Conservation (phyloP, 345 rosid species). For the Melaleuca quinquenervia region DNA sequence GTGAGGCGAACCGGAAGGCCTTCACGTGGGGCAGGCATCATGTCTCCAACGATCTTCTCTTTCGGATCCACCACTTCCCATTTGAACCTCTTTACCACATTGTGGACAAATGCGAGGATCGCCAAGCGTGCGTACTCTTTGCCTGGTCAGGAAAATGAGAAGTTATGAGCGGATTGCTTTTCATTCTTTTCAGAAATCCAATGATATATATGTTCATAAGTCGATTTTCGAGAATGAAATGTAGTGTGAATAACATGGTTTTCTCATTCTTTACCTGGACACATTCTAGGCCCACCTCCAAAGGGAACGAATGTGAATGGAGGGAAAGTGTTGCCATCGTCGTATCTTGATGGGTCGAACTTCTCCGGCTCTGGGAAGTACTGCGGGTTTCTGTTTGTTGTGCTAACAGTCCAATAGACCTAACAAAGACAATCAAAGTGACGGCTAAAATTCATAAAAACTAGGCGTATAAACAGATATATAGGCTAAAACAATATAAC, state of each 20-base stretch:
- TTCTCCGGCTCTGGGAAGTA: conserved; percentile 24
- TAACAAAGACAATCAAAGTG: neutral
- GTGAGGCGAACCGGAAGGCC: conserved; percentile 33
- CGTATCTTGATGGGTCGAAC: conserved; percentile 29
- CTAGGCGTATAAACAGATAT: neutral
- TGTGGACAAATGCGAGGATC: conserved; percentile 25
- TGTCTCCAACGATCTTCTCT: conserved; percentile 22
- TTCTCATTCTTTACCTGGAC: conserved; percentile 27
- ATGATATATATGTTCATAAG: no score
- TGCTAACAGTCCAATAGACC: conserved; percentile 39
- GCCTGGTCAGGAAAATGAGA: conserved; percentile 12
- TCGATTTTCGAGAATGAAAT: no score
- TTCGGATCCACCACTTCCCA: conserved; percentile 16
- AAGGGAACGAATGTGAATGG: conserved; percentile 33
- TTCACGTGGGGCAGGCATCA: conserved; percentile 38
- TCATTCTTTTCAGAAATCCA: neutral
- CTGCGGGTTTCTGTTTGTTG: conserved; percentile 28
- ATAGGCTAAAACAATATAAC: neutral
- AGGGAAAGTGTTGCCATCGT: conserved; percentile 11
- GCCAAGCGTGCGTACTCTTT: conserved; percentile 37
- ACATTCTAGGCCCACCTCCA: conserved; percentile 35
- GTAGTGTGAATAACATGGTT: neutral
- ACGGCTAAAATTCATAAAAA: neutral
- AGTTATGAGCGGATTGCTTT: neutral
- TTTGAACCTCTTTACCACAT: conserved; percentile 18